Evolutionary conservation across 345 rosid genomes (phyloP), one percentile per base, ranked within the genome.

Genomic region (Salix purpurea): DNA sequence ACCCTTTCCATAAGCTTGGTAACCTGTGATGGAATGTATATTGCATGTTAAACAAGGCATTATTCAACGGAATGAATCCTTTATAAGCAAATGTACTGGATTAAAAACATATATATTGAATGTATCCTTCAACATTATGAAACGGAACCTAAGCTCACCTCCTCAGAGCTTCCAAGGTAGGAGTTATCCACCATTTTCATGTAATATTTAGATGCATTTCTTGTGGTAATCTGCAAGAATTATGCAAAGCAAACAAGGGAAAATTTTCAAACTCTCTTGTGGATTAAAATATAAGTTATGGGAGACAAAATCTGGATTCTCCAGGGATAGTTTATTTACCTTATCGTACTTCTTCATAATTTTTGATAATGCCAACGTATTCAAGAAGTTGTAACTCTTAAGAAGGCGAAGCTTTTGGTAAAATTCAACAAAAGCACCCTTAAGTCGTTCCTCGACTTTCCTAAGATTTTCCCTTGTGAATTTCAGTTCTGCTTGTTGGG

Each of bases 321-420:
- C 12, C 12, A 56, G 62, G 62, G 62, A 56, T n/a, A 32, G 48
- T 74, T 2, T 54, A 3, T 9, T 6, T 80, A 89, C 92, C 90
- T 92, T 89, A 71, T 89, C 94, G 83, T 90, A 90, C 81, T 90
- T 90, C 85, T 92, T 92, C 87, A 92, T 64, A 56, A 92, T 90
- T 83, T 90, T 92, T 1, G 90, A 88, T 77, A 89, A 85, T 7
- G 92, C 94, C 77, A 90, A 74, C 16, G 80, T 82, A 70, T 92
- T 92, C 85, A 86, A 77, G 83, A 90, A 92, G 83, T 89, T 85
- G 72, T 80, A 92, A 84, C 93, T 89, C 81, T 89, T 90, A 21
- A 90, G 91, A 67, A 92, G 88, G 56, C 91, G 87, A 82, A 92
- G 97, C 84, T 89, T 90, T 34, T 86, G 93, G 78, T 90, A 84